phyloP scores from a whole-genome alignment of 1,284 basidiomycete genomes.

The Ceratobasidium sp. region DNA sequence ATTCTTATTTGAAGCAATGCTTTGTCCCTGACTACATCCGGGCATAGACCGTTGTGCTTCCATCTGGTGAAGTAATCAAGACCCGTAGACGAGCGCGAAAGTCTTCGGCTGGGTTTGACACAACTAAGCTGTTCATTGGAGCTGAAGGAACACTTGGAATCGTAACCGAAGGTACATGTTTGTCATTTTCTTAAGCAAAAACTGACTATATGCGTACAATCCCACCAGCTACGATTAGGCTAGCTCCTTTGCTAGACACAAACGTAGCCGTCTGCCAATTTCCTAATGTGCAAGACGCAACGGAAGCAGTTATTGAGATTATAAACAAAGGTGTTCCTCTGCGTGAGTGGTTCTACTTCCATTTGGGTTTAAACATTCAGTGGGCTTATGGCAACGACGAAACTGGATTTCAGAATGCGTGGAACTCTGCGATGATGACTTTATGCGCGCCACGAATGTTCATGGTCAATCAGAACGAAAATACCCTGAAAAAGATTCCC shows the following conservation, averaged over 20 bases:
- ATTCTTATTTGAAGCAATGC: constrained; percentile 33
- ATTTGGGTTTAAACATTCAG: neutral
- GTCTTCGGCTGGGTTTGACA: constrained; percentile 90
- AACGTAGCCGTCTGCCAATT: constrained; percentile 45
- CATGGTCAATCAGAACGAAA: constrained; percentile 66
- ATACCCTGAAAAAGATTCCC: constrained; percentile 75
- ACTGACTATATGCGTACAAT: constrained; percentile 2
- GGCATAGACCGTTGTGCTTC: constrained; percentile 83
- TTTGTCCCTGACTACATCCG: neutral
- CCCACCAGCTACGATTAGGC: constrained; percentile 58
- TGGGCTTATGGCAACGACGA: neutral
- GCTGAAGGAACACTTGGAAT: constrained; percentile 95
- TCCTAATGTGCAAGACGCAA: constrained; percentile 48
- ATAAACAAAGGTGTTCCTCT: constrained; percentile 69
- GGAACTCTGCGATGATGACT: constrained; percentile 59
- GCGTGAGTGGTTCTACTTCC: constrained; percentile 48
- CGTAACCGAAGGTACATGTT: constrained; percentile 77
- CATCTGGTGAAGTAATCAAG: constrained; percentile 92
- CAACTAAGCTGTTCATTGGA: constrained; percentile 92
- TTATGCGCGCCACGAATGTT: constrained; percentile 67
- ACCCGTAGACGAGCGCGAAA: constrained; percentile 88
- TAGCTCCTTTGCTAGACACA: constrained; percentile 58
- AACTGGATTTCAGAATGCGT: constrained; percentile 54
- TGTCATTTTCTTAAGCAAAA: neutral
- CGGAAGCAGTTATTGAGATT: constrained; percentile 62